Percentiles rank a stretch among this genome's conserved stretches.
Evolutionary conservation across 2,329 filamentous ascomycete species (phyloP).

Genomic region (Escovopsis weberi): DNA sequence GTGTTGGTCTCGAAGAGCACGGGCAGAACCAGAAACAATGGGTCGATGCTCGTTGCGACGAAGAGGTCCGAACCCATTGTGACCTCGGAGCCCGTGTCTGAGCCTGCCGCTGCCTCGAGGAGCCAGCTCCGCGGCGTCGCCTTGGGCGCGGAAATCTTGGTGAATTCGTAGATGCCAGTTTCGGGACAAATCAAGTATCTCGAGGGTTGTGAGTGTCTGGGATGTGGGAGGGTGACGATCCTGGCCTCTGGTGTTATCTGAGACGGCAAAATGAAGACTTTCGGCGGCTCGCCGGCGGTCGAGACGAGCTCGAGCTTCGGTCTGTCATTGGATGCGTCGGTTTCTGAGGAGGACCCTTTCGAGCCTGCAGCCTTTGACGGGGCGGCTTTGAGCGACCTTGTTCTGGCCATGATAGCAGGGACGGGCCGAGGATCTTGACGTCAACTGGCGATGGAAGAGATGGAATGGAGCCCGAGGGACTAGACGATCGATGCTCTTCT

Average conservation of each 20-base stretch:
- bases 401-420: constrained; percentile 29
- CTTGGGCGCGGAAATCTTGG: constrained; percentile 37
- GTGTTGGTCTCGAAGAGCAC: constrained; percentile 38
- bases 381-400: constrained; percentile 28
- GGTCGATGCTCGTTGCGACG: constrained; percentile 71
- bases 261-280: constrained; percentile 47
- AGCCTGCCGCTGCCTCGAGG: constrained; percentile 24
- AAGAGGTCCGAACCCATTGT: constrained; percentile 60
- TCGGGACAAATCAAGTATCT: constrained; percentile 49
- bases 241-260: constrained; percentile 36
- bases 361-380: constrained; percentile 13
- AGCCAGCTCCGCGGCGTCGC: constrained; percentile 48
- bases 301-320: constrained; percentile 2
- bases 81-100: constrained; percentile 20
- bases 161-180: constrained; percentile 52
- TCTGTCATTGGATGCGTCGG: background rate
- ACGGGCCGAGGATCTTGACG: too few relatives aligned
- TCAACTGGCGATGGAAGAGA: background rate
- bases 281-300: constrained; percentile 26
- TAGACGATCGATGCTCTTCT: too few relatives aligned
- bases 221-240: constrained; percentile 46
- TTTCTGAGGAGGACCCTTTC: constrained; percentile 8
- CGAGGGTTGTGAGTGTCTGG: constrained; percentile 37
- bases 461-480: background rate
- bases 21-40: constrained; percentile 70